phyloP scores from a whole-genome alignment of 2,329 filamentous ascomycete species.

The Aspergillus ochraceoroseus region DNA sequence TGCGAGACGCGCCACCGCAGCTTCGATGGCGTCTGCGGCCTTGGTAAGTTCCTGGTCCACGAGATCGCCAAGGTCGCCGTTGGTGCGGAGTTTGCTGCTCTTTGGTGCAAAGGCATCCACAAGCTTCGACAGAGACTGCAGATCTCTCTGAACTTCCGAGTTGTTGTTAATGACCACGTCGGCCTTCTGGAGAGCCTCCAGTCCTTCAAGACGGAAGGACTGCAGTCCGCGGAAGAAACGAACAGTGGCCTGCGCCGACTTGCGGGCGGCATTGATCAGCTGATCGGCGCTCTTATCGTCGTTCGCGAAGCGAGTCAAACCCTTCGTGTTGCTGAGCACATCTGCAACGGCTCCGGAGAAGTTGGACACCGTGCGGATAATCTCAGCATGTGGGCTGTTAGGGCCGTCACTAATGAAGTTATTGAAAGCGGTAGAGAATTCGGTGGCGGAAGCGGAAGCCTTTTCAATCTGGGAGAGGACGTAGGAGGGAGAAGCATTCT shows the following conservation, averaged over 20 bases:
- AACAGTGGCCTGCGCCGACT: slow-evolving; percentile 79
- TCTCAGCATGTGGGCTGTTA: slow-evolving; percentile 79
- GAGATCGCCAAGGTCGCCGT: slow-evolving; percentile 83
- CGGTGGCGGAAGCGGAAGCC: slow-evolving; percentile 86
- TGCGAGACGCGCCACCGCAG: slow-evolving; percentile 78
- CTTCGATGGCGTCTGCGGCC: slow-evolving; percentile 91
- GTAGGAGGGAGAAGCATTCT: slow-evolving; percentile 91
- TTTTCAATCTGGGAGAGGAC: slow-evolving; percentile 97
- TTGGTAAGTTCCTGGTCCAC: slow-evolving; percentile 89
- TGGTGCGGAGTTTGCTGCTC: slow-evolving; percentile 70
- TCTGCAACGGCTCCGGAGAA: slow-evolving; percentile 89
- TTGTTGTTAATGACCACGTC: slow-evolving; percentile 98
- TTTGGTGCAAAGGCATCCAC: slow-evolving; percentile 88
- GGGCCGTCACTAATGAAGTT: slow-evolving; percentile 97
- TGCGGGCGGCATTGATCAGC: slow-evolving; percentile 73
- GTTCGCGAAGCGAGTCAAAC: slow-evolving; percentile 82
- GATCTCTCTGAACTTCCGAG: slow-evolving; percentile 87
- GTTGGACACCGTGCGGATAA: slow-evolving; percentile 87
- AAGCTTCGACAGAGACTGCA: slow-evolving; percentile 89
- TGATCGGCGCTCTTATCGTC: slow-evolving; percentile 93
- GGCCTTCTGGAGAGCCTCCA: slow-evolving; percentile 87
- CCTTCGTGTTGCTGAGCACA: slow-evolving; percentile 94
- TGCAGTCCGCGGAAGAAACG: slow-evolving; percentile 93
- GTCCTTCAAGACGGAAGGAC: slow-evolving; percentile 85
- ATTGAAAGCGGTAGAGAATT: slow-evolving; percentile 97